Percentiles rank a stretch among this genome's conserved stretches.
Conservation (phyloP, 306 rosid species). For the Prunus mira region DNA sequence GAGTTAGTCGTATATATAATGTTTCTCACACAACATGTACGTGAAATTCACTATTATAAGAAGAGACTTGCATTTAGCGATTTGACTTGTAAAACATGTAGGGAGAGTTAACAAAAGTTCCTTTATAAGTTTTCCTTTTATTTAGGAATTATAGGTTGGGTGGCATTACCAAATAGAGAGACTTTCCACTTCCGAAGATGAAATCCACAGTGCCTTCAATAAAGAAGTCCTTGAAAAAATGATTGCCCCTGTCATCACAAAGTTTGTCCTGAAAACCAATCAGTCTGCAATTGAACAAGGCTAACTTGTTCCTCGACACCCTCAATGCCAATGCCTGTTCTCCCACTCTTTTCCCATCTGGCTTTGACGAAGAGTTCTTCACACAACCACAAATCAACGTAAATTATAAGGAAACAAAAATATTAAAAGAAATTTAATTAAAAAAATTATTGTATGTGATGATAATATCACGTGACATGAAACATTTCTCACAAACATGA, state of each 20-base stretch:
- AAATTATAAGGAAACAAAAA: no score
- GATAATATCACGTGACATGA: no score
- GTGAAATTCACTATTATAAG: background rate
- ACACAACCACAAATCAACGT: background rate
- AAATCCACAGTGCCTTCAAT: constrained; percentile 45
- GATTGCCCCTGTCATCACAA: constrained; percentile 45
- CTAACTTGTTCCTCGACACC: constrained; percentile 28
- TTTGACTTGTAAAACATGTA: no score
- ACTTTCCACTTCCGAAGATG: constrained; percentile 40
- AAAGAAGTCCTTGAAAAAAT: constrained; percentile 44
- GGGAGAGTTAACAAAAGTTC: no score
- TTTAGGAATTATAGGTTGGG: background rate
- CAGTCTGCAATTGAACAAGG: constrained; percentile 37
- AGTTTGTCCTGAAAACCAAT: constrained; percentile 47
- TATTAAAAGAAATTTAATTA: background rate
- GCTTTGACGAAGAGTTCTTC: constrained; percentile 45
- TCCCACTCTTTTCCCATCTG: constrained; percentile 16
- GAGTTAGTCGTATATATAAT: background rate
- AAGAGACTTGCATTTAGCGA: background rate
- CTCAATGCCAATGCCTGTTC: constrained; percentile 51
- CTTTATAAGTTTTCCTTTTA: background rate
- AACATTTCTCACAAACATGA: background rate
- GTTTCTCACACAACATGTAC: background rate
- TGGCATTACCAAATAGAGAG: constrained; percentile 37
- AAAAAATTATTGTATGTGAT: no score